Conservation (phyloP, 805 yeast genomes). For the Kodamaea sagamina region DNA sequence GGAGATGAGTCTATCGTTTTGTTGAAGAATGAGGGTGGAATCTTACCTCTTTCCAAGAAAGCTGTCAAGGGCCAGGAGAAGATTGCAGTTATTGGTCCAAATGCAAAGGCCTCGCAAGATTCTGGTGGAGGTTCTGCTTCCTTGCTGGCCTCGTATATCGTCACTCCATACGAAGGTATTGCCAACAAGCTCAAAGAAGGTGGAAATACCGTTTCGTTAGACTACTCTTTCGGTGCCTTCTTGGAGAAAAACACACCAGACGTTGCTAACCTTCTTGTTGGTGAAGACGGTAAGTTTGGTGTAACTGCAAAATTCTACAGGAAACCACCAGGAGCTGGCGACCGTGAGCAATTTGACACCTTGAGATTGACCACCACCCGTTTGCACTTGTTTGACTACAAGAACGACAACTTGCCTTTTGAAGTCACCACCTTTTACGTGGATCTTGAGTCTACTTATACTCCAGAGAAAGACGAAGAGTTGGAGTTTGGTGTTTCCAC, state of each 20-base stretch:
- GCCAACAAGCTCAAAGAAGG: conserved; percentile 25
- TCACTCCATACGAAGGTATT: conserved; percentile 52
- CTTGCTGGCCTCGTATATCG: conserved; percentile 47
- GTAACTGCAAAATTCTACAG: conserved; percentile 27
- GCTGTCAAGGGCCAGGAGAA: conserved; percentile 11
- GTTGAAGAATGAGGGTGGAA: conserved; percentile 50
- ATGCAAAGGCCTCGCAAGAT: conserved; percentile 49
- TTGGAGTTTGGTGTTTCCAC: conserved; percentile 55
- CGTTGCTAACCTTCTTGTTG: conserved; percentile 22
- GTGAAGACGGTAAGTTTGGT: conserved; percentile 30
- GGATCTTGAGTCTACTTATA: conserved; percentile 44
- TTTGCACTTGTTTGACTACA: conserved; percentile 11
- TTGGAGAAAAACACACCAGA: conserved; percentile 35
- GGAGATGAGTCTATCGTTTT: conserved; percentile 54
- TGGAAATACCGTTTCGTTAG: conserved; percentile 18
- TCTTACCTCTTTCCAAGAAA: conserved; percentile 46
- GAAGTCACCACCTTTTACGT: conserved; percentile 38
- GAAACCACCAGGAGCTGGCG: conserved; percentile 22
- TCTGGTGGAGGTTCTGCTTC: conserved; percentile 69
- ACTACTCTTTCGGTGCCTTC: conserved; percentile 35
- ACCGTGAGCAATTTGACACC: conserved; percentile 30
- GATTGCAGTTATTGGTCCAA: conserved; percentile 61
- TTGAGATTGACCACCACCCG: conserved; percentile 17
- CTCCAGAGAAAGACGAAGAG: conserved; percentile 46
- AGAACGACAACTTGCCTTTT: not conserved